Evolutionary conservation across 495 filamentous ascomycete species (phyloP).

Genomic region (Aspergillus affinis): DNA sequence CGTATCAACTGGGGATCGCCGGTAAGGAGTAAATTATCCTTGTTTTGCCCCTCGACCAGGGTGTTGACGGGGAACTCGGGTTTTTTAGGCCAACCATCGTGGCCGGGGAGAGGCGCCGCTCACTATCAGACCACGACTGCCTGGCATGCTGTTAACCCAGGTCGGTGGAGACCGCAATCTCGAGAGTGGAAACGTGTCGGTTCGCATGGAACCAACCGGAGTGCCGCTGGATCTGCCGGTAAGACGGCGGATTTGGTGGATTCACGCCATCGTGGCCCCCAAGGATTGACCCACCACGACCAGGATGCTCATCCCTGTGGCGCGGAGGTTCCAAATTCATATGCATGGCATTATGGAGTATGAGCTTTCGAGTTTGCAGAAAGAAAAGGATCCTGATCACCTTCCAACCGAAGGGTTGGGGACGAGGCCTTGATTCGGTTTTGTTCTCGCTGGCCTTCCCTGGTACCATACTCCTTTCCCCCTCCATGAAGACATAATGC

Average conservation of each 20-base stretch:
- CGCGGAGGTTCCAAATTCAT: background rate
- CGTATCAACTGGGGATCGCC: background rate
- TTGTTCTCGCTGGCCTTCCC: background rate
- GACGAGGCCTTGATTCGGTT: background rate
- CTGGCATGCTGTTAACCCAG: background rate
- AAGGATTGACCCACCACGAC: background rate
- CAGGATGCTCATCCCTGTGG: background rate
- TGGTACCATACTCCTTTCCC: no score
- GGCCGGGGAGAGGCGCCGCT: background rate
- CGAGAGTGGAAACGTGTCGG: background rate
- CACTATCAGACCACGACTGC: background rate
- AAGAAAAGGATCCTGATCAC: background rate
- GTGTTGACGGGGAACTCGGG: background rate
- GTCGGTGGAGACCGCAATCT: background rate
- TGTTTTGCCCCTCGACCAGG: background rate
- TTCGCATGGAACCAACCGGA: background rate
- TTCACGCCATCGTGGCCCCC: background rate
- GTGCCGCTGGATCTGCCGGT: background rate
- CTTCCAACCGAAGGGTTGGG: background rate
- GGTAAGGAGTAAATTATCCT: background rate
- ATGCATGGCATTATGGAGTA: background rate
- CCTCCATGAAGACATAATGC: background rate
- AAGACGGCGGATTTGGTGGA: background rate
- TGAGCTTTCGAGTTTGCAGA: no score
- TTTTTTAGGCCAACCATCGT: background rate